These are phyloP conservation scores for Fusarium heterosporum DNA, from an alignment of 2,329 filamentous ascomycete species.

Conservation along the genomic window DNA sequence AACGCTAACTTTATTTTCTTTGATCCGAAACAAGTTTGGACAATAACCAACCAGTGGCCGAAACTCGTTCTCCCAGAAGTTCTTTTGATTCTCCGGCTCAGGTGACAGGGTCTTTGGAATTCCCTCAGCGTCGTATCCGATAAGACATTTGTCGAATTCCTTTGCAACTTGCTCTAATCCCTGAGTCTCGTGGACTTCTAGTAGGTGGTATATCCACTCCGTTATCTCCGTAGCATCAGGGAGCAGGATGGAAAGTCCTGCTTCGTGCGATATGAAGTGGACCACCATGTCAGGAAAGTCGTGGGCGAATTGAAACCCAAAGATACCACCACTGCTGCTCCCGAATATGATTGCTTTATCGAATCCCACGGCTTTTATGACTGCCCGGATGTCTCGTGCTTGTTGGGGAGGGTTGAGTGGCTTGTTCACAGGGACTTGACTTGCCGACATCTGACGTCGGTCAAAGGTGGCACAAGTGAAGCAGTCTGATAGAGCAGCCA, in stretches of 20 bases:
- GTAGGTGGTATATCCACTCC: slow-evolving; percentile 6
- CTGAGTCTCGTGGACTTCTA: not conserved
- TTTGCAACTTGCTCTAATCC: not conserved
- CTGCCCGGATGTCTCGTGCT: slow-evolving; percentile 1
- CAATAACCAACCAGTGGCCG: not conserved
- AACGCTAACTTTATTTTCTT: not conserved
- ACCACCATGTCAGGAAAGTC: slow-evolving; percentile 17
- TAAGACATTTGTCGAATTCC: not conserved
- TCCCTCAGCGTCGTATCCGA: not conserved
- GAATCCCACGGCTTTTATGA: not conserved
- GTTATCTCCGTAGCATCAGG: not conserved
- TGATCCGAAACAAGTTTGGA: not conserved
- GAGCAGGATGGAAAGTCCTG: not conserved
- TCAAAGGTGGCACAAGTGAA: slow-evolving; percentile 10
- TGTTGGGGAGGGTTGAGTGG: not conserved
- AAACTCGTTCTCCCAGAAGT: slow-evolving; percentile 21
- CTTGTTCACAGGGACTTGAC: slow-evolving; percentile 14
- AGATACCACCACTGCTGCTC: slow-evolving; percentile 5
- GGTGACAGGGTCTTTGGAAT: not conserved
- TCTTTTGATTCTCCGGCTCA: not conserved
- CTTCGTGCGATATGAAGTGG: slow-evolving; percentile 5
- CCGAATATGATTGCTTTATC: not conserved
- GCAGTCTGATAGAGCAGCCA: not conserved
- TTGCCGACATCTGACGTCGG: slow-evolving; percentile 22
- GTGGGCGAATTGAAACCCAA: slow-evolving; percentile 10